phyloP scores from a whole-genome alignment of 768 basidiomycete genomes.

The Baorangia bicolor region DNA sequence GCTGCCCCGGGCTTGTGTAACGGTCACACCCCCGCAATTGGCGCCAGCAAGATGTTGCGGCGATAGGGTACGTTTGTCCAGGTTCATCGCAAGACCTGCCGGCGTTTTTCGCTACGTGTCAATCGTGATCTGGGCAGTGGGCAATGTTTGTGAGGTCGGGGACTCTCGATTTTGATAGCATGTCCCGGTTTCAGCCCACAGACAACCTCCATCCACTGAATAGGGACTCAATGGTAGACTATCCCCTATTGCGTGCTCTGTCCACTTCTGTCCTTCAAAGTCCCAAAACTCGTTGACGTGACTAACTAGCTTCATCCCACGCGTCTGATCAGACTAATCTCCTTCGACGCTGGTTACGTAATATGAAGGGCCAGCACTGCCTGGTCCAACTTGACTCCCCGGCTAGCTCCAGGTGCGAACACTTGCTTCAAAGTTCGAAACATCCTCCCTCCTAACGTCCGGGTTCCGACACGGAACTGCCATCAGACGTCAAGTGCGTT shows the following conservation, averaged over 20 bases:
- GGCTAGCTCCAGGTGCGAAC: not conserved
- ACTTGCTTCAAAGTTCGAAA: conserved; percentile 1
- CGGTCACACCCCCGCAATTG: not conserved
- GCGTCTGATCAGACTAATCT: not conserved
- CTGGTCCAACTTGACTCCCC: not conserved
- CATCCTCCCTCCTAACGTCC: not conserved
- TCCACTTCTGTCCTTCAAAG: not conserved
- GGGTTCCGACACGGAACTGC: not conserved
- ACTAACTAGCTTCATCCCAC: conserved; percentile 1
- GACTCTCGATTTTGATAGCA: not conserved
- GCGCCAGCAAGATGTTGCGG: not conserved
- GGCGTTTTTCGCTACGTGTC: not conserved
- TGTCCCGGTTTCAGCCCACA: conserved; percentile 17
- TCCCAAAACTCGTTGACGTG: not conserved
- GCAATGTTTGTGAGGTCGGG: not conserved
- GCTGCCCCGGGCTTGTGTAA: conserved; percentile 1
- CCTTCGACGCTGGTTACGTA: conserved; percentile 4
- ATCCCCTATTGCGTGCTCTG: not conserved
- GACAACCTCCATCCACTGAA: not conserved
- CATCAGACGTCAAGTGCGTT: conserved; percentile 7
- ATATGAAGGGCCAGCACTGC: conserved; percentile 15
- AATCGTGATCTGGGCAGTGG: conserved; percentile 1
- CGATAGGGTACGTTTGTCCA: conserved; percentile 7
- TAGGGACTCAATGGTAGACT: not conserved
- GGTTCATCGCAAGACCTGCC: not conserved